A percentile compares a stretch with the other conserved stretches of the same genome.
Evolutionary conservation across 106 monocot genomes (phyloP).

Genomic region (Posidonia australis): DNA sequence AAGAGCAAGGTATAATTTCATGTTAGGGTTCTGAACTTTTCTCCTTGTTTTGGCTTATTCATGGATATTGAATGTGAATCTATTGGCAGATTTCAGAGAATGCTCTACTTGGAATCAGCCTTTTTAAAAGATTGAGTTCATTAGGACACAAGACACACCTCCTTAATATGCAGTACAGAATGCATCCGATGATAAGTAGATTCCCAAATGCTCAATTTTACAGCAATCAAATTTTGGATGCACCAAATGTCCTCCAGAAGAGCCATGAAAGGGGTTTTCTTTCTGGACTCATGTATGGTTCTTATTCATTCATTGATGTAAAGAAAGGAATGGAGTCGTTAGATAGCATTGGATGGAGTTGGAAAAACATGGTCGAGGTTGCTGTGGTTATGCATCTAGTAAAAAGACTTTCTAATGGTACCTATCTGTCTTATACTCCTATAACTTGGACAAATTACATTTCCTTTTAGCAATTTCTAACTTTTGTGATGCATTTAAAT

Average conservation of each 20-base stretch:
- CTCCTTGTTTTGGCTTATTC: no score
- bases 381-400: neutral
- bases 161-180: no score
- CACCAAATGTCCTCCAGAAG: no score
- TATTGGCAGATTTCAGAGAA: no score
- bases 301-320: neutral
- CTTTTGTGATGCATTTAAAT: neutral
- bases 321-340: neutral
- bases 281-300: neutral
- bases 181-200: slow-evolving; percentile 29
- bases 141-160: no score
- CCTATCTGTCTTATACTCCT: neutral
- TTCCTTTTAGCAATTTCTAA: neutral
- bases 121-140: no score
- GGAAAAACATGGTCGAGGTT: no score
- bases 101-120: no score
- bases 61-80: no score
- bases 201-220: slow-evolving; percentile 54
- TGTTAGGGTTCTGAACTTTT: no score
- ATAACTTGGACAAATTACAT: neutral
- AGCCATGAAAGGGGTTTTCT: neutral
- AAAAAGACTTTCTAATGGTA: neutral
- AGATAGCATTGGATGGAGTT: no score
- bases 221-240: slow-evolving; percentile 16
- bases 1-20: no score